A percentile compares a stretch with the other conserved stretches of the same genome.
Evolutionary conservation across 148 eudicot species (phyloP).

Genomic region (Polygonum aviculare): DNA sequence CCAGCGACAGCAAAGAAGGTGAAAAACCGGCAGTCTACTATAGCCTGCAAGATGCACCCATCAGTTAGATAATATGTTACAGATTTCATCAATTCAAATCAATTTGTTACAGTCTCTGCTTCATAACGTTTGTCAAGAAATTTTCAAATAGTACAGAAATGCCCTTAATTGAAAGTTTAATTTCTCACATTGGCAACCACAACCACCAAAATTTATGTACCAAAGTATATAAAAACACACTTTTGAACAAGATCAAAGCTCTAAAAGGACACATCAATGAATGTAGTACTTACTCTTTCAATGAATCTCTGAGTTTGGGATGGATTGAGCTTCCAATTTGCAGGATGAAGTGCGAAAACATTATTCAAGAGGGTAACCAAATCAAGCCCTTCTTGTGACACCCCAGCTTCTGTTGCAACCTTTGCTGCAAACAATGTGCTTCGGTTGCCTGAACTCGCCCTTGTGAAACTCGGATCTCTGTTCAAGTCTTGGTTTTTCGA

Average conservation of each 20-base stretch:
- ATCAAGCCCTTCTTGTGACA: neutral
- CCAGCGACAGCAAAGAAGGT: constrained; percentile 65
- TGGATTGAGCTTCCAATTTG: neutral
- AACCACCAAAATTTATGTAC: too few relatives aligned
- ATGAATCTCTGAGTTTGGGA: neutral
- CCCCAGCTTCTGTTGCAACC: neutral
- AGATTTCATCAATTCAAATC: neutral
- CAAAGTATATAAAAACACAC: too few relatives aligned
- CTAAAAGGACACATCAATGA: neutral
- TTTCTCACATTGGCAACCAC: too few relatives aligned
- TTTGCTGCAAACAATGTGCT: neutral
- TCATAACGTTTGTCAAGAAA: too few relatives aligned
- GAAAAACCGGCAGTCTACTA: constrained; percentile 65
- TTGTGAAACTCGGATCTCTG: neutral
- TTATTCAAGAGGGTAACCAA: neutral
- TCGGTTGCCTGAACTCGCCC: neutral
- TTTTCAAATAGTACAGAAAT: too few relatives aligned
- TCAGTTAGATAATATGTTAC: neutral
- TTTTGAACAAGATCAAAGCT: neutral
- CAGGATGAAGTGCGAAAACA: neutral
- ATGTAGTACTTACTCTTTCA: neutral
- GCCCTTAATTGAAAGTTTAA: too few relatives aligned
- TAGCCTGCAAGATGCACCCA: constrained; percentile 24
- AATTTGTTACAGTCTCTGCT: neutral
- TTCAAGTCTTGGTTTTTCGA: neutral